A percentile compares a stretch with the other conserved stretches of the same genome.
These are phyloP conservation scores for Naegleria fowleri DNA, from an alignment of 208 protist genomes.

Conservation along the genomic window DNA sequence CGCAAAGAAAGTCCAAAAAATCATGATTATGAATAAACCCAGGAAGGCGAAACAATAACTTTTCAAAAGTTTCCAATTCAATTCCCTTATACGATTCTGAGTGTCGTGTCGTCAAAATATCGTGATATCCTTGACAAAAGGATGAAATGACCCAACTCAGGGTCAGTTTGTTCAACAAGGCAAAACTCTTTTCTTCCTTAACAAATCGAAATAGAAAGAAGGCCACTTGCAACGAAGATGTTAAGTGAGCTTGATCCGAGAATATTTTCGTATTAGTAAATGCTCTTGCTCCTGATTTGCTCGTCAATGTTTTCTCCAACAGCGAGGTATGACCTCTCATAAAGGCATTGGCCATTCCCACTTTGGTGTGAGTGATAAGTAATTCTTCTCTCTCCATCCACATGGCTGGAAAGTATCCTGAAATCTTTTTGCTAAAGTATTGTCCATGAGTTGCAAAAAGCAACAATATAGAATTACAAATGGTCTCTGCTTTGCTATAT, in stretches of 20 bases:
- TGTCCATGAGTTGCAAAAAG: not conserved
- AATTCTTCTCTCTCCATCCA: not conserved
- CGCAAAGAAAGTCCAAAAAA: not conserved
- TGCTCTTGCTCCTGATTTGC: not conserved
- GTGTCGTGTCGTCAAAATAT: not conserved
- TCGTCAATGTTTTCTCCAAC: not conserved
- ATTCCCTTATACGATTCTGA: not conserved
- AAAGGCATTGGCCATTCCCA: not conserved
- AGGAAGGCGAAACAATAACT: not conserved
- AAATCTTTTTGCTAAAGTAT: not conserved
- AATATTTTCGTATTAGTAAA: not conserved
- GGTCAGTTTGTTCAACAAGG: not conserved
- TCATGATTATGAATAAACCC: not conserved
- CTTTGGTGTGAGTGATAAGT: not conserved
- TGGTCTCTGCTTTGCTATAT: not conserved
- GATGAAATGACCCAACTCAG: not conserved
- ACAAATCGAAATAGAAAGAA: not conserved
- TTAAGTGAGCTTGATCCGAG: not conserved
- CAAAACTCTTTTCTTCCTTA: not conserved
- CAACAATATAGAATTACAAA: not conserved
- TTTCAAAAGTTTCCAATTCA: not conserved
- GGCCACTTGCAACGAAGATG: not conserved
- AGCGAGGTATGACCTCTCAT: not conserved
- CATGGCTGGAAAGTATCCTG: not conserved
- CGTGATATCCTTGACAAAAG: not conserved